Conservation (phyloP, 1,139 yeast genomes). For the Yamadazyma triangularis region DNA sequence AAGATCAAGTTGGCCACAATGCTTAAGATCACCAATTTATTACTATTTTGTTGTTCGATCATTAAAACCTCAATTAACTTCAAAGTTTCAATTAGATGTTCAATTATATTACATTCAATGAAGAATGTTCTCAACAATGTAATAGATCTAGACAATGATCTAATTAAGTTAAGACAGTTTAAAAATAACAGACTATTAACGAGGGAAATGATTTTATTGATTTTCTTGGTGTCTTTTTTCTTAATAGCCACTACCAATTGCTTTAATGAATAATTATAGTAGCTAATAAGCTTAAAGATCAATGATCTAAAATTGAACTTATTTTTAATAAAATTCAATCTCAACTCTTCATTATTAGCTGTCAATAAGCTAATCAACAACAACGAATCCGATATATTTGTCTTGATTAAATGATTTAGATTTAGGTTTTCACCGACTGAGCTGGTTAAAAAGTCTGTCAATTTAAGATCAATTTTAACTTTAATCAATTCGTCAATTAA, state of each 20-base stretch:
- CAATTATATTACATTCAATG: slow-evolving; percentile 40
- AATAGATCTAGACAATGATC: slow-evolving; percentile 75
- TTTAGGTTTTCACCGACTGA: slow-evolving; percentile 6
- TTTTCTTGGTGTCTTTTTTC: background rate
- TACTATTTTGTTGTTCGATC: slow-evolving; percentile 3
- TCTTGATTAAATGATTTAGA: slow-evolving; percentile 3
- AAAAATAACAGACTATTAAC: slow-evolving; percentile 28
- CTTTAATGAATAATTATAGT: slow-evolving; percentile 6
- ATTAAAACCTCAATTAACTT: slow-evolving; percentile 31
- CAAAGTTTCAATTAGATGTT: slow-evolving; percentile 46
- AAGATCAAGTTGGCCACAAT: slow-evolving; percentile 71
- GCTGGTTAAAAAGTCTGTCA: slow-evolving; percentile 22
- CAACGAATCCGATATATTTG: slow-evolving; percentile 25
- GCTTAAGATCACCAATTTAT: slow-evolving; percentile 61
- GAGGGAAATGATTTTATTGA: slow-evolving; percentile 15
- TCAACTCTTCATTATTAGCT: slow-evolving; percentile 32
- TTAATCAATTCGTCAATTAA: slow-evolving; percentile 29
- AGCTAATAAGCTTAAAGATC: slow-evolving; percentile 5
- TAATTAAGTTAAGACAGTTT: slow-evolving; percentile 51
- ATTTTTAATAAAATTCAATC: slow-evolving; percentile 27
- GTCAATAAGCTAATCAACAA: slow-evolving; percentile 36
- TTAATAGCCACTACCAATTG: slow-evolving; percentile 3
- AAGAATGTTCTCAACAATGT: slow-evolving; percentile 65
- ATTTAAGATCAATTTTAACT: slow-evolving; percentile 31
- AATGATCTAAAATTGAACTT: slow-evolving; percentile 11